phyloP scores from a whole-genome alignment of 164 flowering plant genomes.

The Annona cherimola region DNA sequence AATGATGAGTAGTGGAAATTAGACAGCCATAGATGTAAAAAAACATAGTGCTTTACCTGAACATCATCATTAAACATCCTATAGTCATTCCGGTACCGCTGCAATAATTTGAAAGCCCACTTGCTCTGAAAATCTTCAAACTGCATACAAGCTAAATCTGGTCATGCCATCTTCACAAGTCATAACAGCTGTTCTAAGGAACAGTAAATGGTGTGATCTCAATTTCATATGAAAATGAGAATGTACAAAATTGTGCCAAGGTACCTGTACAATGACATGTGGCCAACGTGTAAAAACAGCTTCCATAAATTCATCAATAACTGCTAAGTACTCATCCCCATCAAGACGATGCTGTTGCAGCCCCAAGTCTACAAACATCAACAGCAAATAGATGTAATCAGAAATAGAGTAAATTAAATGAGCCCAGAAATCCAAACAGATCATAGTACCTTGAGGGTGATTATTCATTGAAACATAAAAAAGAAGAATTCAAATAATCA shows the following conservation, averaged over 20 bases:
- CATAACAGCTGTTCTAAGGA: neutral
- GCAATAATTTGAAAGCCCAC: conserved; percentile 96
- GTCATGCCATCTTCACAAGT: neutral
- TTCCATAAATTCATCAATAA: conserved; percentile 97
- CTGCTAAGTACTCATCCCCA: conserved; percentile 84
- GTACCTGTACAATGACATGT: conserved; percentile 93
- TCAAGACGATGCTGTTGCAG: conserved; percentile 88
- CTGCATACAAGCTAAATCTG: conserved; percentile 31
- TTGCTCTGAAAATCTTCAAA: conserved; percentile 99
- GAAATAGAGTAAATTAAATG: neutral
- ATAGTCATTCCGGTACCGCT: conserved; percentile 80
- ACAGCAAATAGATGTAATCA: conserved; percentile 4
- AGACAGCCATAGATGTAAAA: neutral
- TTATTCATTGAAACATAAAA: neutral
- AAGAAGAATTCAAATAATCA: neutral
- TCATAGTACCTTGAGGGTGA: neutral
- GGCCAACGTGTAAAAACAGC: conserved; percentile 99
- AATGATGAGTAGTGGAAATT: neutral
- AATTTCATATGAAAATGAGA: neutral
- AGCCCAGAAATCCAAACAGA: neutral
- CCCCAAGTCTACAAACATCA: conserved; percentile 62
- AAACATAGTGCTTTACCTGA: conserved; percentile 44
- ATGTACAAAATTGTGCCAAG: neutral
- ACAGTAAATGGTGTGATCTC: neutral
- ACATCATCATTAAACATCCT: conserved; percentile 99